Percentiles rank a stretch among this genome's conserved stretches.
Conservation (phyloP, 805 yeast species). For the Pichia nanzhaoensis region DNA sequence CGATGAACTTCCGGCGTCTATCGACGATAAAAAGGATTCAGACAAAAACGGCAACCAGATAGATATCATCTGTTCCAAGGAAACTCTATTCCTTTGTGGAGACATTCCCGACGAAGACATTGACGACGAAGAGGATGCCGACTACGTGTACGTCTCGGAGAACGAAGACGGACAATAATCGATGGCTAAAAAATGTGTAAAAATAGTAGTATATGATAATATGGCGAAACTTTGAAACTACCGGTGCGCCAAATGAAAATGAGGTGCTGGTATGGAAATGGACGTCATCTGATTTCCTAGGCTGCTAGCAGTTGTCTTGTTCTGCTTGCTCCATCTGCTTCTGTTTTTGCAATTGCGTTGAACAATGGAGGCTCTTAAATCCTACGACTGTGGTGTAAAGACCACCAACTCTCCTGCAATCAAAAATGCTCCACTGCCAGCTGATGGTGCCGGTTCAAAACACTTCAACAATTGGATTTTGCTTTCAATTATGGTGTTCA, state of each 20-base stretch:
- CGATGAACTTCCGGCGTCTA: constrained; percentile 21
- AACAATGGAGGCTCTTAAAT: constrained; percentile 9
- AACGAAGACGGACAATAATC: background rate
- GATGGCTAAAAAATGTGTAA: too few relatives aligned
- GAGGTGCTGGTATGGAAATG: too few relatives aligned
- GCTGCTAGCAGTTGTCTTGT: too few relatives aligned
- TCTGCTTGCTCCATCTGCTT: too few relatives aligned
- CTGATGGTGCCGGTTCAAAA: constrained; percentile 84
- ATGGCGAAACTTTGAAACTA: too few relatives aligned
- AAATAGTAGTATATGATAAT: too few relatives aligned
- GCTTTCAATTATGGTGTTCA: constrained; percentile 39
- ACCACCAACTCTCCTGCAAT: constrained; percentile 50
- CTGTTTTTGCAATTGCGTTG: background rate
- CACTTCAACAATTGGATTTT: constrained; percentile 61
- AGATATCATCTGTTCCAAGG: constrained; percentile 20
- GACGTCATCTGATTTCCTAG: too few relatives aligned
- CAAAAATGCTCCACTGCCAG: constrained; percentile 81
- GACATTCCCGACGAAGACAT: constrained; percentile 20
- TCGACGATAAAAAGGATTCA: constrained; percentile 4
- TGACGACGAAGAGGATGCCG: constrained; percentile 22
- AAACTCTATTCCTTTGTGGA: constrained; percentile 21
- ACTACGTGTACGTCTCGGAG: constrained; percentile 12
- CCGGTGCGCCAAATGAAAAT: too few relatives aligned
- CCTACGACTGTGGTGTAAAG: constrained; percentile 9
- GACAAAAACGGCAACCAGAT: constrained; percentile 13